phyloP scores from a whole-genome alignment of 495 filamentous ascomycete genomes.

The Aspergillus biplanus region DNA sequence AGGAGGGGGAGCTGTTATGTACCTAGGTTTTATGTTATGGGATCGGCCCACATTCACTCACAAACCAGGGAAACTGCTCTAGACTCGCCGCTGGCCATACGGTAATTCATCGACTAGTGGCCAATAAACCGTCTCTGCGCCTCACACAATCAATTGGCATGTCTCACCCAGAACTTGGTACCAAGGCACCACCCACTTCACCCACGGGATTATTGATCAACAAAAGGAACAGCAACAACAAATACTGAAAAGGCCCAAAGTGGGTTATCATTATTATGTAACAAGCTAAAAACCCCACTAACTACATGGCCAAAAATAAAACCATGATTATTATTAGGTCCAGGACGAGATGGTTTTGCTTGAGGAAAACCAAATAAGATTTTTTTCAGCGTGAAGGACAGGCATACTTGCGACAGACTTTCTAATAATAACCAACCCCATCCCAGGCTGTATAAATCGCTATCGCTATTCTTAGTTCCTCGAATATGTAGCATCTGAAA shows the following conservation, averaged over 20 bases:
- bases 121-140: slow-evolving; percentile 31
- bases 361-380: not conserved
- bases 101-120: slow-evolving; percentile 19
- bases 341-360: not conserved
- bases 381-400: not conserved
- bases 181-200: not conserved
- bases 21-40: slow-evolving; percentile 30
- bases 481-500: not conserved
- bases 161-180: slow-evolving; percentile 30
- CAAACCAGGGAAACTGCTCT: slow-evolving; percentile 34
- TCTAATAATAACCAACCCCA: slow-evolving; percentile 6
- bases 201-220: not conserved
- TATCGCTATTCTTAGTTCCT: not conserved
- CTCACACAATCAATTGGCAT: slow-evolving; percentile 30
- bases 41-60: slow-evolving; percentile 30
- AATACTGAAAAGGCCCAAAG: not conserved
- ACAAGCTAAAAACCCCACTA: slow-evolving; percentile 19
- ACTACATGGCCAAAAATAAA: slow-evolving; percentile 19
- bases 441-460: not conserved
- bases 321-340: slow-evolving; percentile 17
- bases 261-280: slow-evolving; percentile 14
- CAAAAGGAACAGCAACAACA: slow-evolving; percentile 7
- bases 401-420: not conserved
- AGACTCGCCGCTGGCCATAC: slow-evolving; percentile 21
- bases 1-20: slow-evolving; percentile 35